A percentile compares a stretch with the other conserved stretches of the same genome.
Evolutionary conservation across 2,329 filamentous ascomycete species (phyloP).

Genomic region (Penicillium sp.): DNA sequence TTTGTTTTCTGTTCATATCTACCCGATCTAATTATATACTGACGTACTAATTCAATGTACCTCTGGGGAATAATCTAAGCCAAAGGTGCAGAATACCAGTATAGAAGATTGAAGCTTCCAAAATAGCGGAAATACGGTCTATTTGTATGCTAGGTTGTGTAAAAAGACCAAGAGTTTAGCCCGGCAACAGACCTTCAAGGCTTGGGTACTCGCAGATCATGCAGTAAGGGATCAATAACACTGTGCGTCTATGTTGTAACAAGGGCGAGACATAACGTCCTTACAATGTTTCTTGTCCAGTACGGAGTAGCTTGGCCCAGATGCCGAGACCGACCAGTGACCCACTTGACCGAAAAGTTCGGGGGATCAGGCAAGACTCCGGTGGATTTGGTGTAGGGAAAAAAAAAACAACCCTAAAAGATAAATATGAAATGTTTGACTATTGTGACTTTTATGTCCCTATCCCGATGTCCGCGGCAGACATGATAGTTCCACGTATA

Average conservation of each 20-base stretch:
- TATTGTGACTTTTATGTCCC: neutral
- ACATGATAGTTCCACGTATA: neutral
- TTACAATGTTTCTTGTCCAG: neutral
- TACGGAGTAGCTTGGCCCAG: slow-evolving; percentile 2
- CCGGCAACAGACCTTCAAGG: neutral
- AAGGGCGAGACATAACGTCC: neutral
- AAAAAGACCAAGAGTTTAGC: neutral
- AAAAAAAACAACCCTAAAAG: too few species aligned
- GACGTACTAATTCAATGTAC: neutral
- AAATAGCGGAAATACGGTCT: neutral
- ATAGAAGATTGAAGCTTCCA: neutral
- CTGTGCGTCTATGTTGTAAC: neutral
- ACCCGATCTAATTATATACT: neutral
- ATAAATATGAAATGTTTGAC: neutral
- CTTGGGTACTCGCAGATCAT: neutral
- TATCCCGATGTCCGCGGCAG: too few species aligned
- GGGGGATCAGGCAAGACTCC: neutral
- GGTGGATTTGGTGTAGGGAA: neutral
- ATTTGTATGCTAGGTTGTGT: neutral
- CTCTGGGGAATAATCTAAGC: neutral
- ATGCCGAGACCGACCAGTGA: slow-evolving; percentile 4
- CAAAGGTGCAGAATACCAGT: neutral
- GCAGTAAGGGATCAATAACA: neutral
- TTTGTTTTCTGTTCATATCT: neutral
- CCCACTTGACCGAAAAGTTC: slow-evolving; percentile 1